A percentile compares a stretch with the other conserved stretches of the same genome.
These are phyloP conservation scores for Salinomyces thailandicus DNA, from an alignment of 2,329 filamentous ascomycete species.

Conservation along the genomic window DNA sequence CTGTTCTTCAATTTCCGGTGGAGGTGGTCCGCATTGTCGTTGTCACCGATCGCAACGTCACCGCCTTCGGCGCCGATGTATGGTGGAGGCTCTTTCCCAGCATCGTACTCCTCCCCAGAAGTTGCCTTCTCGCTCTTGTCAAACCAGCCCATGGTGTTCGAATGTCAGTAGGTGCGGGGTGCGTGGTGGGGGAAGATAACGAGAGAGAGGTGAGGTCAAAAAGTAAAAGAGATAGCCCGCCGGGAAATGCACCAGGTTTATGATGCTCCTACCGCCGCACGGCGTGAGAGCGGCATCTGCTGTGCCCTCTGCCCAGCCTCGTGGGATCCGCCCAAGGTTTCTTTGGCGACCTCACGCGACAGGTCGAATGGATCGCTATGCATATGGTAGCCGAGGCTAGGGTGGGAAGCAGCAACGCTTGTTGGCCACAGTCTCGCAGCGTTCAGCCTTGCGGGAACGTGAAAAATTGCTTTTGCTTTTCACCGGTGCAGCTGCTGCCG, in stretches of 20 bases:
- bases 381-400: background rate
- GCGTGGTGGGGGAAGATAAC: background rate
- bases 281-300: background rate
- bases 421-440: background rate
- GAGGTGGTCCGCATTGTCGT: slow-evolving; percentile 12
- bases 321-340: background rate
- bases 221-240: background rate
- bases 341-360: background rate
- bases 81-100: background rate
- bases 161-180: background rate
- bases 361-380: background rate
- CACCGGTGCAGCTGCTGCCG: background rate
- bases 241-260: background rate
- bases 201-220: background rate
- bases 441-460: background rate
- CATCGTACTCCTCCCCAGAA: background rate
- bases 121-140: slow-evolving; percentile 4
- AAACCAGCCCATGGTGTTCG: slow-evolving; percentile 3
- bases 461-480: background rate
- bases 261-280: too few species aligned
- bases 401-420: too few species aligned
- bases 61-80: background rate
- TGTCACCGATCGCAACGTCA: background rate
- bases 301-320: background rate
- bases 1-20: slow-evolving; percentile 25